Evolutionary conservation across 345 rosid species (phyloP).

Genomic region (Salix arbutifolia): DNA sequence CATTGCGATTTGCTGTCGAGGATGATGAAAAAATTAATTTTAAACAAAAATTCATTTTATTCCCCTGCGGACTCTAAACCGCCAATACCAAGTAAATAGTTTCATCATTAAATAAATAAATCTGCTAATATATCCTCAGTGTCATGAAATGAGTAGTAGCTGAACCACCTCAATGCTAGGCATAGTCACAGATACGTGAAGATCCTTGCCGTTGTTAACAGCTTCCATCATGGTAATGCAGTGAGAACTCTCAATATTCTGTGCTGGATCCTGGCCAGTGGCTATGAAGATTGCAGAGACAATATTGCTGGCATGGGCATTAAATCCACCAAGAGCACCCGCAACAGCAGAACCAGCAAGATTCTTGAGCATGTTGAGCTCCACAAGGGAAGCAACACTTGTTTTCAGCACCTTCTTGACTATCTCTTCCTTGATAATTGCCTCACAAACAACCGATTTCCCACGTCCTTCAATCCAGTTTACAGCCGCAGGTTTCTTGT

Average conservation of each 20-base stretch:
- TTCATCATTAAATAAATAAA: not conserved
- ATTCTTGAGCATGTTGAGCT: conserved; percentile 85
- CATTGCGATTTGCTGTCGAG: too few relatives aligned
- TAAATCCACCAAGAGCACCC: conserved; percentile 83
- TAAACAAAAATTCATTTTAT: too few relatives aligned
- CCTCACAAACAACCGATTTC: conserved; percentile 89
- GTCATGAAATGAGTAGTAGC: not conserved
- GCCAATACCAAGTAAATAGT: not conserved
- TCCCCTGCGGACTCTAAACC: too few relatives aligned
- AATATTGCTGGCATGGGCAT: conserved; percentile 85
- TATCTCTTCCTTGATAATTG: conserved; percentile 63
- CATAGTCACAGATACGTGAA: conserved; percentile 80
- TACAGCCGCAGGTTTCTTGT: conserved; percentile 90
- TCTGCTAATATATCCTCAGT: not conserved
- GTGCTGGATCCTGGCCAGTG: conserved; percentile 93
- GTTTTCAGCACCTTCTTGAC: conserved; percentile 75
- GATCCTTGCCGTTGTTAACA: conserved; percentile 69
- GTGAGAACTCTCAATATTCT: conserved; percentile 83
- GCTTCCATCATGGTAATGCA: conserved; percentile 95
- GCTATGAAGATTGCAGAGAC: conserved; percentile 81
- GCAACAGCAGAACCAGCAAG: conserved; percentile 81
- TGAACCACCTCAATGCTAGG: conserved; percentile 65
- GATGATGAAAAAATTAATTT: too few relatives aligned
- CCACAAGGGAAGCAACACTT: conserved; percentile 61
- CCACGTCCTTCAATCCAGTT: conserved; percentile 97